These are phyloP conservation scores for Thuja plicata DNA, from an alignment of 83 land plant genomes.

Conservation along the genomic window DNA sequence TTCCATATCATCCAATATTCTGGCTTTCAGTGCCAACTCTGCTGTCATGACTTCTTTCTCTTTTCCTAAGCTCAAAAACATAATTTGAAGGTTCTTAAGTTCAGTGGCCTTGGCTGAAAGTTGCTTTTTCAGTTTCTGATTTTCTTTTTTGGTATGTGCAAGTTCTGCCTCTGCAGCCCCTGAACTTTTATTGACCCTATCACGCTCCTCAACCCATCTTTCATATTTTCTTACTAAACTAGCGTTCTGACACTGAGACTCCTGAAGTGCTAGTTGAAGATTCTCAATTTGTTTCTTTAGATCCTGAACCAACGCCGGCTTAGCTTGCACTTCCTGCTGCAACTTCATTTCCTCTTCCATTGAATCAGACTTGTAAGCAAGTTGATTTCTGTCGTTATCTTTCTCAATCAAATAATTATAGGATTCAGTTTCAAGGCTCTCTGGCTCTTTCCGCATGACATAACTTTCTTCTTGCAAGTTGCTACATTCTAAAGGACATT, in stretches of 20 bases:
- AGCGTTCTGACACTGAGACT: not conserved
- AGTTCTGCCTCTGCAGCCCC: not conserved
- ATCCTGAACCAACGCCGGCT: not conserved
- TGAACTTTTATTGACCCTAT: not conserved
- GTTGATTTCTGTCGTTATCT: not conserved
- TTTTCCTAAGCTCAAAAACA: slow-evolving; percentile 59
- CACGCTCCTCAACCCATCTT: not conserved
- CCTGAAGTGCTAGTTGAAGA: not conserved
- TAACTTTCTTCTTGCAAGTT: not conserved
- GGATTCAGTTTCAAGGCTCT: not conserved
- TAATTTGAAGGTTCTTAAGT: slow-evolving; percentile 39
- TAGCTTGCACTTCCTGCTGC: slow-evolving; percentile 4
- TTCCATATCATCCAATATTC: slow-evolving; percentile 34
- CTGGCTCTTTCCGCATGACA: not conserved
- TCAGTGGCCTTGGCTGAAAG: slow-evolving; percentile 32
- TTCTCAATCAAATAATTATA: not conserved
- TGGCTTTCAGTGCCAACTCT: slow-evolving; percentile 52
- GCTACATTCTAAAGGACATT: not conserved
- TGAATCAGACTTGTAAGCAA: not conserved
- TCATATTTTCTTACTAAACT: not conserved
- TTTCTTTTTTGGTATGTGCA: not conserved
- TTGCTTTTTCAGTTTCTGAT: slow-evolving; percentile 24
- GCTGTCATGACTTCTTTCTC: slow-evolving; percentile 66
- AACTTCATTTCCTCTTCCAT: slow-evolving; percentile 2
- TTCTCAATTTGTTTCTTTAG: slow-evolving; percentile 5